Evolutionary conservation across 345 rosid genomes (phyloP), one percentile per base, ranked within the genome.

Genomic region (Heritiera fomes): DNA sequence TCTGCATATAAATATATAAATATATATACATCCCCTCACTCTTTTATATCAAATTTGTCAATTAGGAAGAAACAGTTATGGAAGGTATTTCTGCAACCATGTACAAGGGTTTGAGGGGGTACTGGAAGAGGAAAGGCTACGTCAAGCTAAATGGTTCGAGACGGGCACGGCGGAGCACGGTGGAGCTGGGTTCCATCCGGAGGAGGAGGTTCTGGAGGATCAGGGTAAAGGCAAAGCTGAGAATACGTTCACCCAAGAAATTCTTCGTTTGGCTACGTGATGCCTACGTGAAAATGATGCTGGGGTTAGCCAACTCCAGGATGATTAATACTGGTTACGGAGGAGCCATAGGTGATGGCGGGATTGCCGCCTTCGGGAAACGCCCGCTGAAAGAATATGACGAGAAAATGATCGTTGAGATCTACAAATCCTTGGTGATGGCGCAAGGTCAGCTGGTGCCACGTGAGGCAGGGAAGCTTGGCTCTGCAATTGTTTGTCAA

Each of bases 371-470:
- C 3, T 89, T 87, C 20, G 89, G 86, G 12, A 62, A 41, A 49
- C 52, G 79, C 7, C 74, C 83, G 6, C 12, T 82, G 13, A 91
- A 89, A 78, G 93, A 89, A 83, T 87, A 89, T 20, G 93, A 91
- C 71, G 85, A 80, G 78, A 89, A 85, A 87, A 59, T 85, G 89
- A 86, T 93, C 28, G 84, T 86, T 1, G 87, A 90, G 89, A 90
- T 92, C 87, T 92, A 92, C 83, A 90, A 85, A 71, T 90, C 98
- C 0, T 52, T 93, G 79, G 71, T 91, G 82, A 55, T 81, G 86
- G 84, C 86, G 38, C 91, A 82, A 73, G 85, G 87, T 34, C 88
- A 77, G 78, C 74, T 87, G 75, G 78, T 83, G 79, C 84, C 89
- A 60, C 85, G 81, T n/a, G 88, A 83, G 1, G 77, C 87, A 10